Evolutionary conservation across 2,329 filamentous ascomycete genomes (phyloP), one percentile per base, ranked within the genome.

Genomic region (Chaetomium strumarium): DNA sequence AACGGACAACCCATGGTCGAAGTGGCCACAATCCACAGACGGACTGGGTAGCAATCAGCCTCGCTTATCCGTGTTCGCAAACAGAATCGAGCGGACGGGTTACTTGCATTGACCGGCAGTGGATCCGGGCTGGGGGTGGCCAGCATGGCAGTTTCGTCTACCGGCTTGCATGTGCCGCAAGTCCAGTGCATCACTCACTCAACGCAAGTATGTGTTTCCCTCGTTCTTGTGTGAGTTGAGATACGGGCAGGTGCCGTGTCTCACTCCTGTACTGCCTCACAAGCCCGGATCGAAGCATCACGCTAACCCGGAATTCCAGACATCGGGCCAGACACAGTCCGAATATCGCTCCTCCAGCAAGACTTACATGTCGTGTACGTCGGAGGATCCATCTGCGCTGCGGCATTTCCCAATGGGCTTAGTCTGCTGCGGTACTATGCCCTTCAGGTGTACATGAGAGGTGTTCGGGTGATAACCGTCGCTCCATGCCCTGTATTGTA

Each of bases 211-310:
- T 50, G 57, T 55, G 54, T 58, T 56, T 49, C 31, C 30, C n/a
- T 14, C 43, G 30, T 9, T 33, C 38, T 43, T 55, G 33, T 52
- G 46, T 46, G 46, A 60, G 57, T 59, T 58, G 57, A 53, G 58
- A 57, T 58, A 45, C 41, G 37, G 50, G 29, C 49, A 38, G 24
- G 12, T 37, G 47, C 50, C 37, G 41, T 37, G 39, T 29, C 44
- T 55, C 53, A 49, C 49, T 40, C 30, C 51, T 16, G 34, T 40
- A 13, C 51, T 33, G 53, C 54, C 51, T 49, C 42, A 51, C 38
- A 49, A 44, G 43, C 39, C 34, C 44, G n/a, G 17, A 29, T 40
- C 31, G 38, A 46, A 46, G 44, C 45, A 48, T n/a, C 43, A 24
- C 33, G 52, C 50, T 55, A 49, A 54, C 38, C 20, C 33, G 51